Evolutionary conservation across 2,329 filamentous ascomycete species (phyloP).

Genomic region (Exophiala lecanii-corni): DNA sequence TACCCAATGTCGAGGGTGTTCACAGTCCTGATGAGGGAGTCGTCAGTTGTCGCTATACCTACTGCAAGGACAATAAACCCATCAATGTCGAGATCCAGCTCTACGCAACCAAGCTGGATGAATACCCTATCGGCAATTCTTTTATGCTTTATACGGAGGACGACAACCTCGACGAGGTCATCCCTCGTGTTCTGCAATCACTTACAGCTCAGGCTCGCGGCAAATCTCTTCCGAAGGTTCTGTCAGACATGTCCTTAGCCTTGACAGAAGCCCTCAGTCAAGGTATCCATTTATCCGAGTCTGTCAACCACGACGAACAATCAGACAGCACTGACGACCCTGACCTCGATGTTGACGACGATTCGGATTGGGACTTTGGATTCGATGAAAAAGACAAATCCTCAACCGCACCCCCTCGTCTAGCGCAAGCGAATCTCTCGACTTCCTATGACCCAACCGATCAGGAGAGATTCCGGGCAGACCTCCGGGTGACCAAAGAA

Average conservation of each 20-base stretch:
- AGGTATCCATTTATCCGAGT: slow-evolving; percentile 5
- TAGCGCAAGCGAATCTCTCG: not conserved
- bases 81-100: slow-evolving; percentile 13
- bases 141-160: slow-evolving; percentile 45
- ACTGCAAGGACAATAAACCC: slow-evolving; percentile 18
- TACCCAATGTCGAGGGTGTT: slow-evolving; percentile 52
- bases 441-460: slow-evolving; percentile 8
- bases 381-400: not conserved
- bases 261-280: slow-evolving; percentile 15
- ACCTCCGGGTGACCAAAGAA: slow-evolving; percentile 57
- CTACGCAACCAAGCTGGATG: slow-evolving; percentile 47
- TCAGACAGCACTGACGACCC: slow-evolving; percentile 32
- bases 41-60: slow-evolving; percentile 57
- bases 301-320: slow-evolving; percentile 29
- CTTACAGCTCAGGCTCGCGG: slow-evolving; percentile 28
- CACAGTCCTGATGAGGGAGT: slow-evolving; percentile 66
- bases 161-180: slow-evolving; percentile 30
- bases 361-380: slow-evolving; percentile 29
- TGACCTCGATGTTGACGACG: slow-evolving; percentile 33
- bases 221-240: slow-evolving; percentile 23
- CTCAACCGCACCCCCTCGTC: not conserved
- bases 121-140: slow-evolving; percentile 54
- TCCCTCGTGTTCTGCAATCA: slow-evolving; percentile 21
- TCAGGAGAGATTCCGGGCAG: slow-evolving; percentile 47
- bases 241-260: slow-evolving; percentile 29